These are phyloP conservation scores for Phytophthora pistaciae DNA, from an alignment of 352 stramenopile genomes.

Conservation along the genomic window DNA sequence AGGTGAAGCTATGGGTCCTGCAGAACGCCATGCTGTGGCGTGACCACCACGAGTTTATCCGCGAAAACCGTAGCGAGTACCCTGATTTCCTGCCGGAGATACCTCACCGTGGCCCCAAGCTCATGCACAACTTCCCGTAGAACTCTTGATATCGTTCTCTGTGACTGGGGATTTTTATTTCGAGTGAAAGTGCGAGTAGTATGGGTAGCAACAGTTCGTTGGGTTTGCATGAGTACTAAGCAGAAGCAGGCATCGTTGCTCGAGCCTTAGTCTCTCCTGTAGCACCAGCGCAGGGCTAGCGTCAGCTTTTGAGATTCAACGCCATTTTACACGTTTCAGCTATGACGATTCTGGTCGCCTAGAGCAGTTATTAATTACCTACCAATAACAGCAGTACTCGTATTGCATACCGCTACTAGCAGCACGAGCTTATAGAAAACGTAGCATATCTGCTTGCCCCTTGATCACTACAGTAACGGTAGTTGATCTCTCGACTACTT, in stretches of 20 bases:
- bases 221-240: background rate
- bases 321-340: too few species aligned
- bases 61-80: background rate
- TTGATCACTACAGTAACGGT: too few species aligned
- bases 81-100: background rate
- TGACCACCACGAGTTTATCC: background rate
- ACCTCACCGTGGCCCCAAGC: background rate
- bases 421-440: too few species aligned
- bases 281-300: too few species aligned
- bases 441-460: too few species aligned
- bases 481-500: too few species aligned
- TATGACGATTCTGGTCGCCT: too few species aligned
- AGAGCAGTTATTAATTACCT: too few species aligned
- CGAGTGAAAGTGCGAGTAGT: background rate
- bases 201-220: background rate
- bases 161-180: background rate
- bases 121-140: background rate
- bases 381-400: too few species aligned
- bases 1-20: background rate
- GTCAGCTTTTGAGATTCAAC: background rate
- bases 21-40: background rate
- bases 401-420: too few species aligned
- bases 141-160: background rate
- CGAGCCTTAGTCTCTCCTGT: background rate
- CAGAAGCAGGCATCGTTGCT: background rate